Base-by-base conservation (phyloP, 2,329 filamentous ascomycete genomes). In the Arthrocladium fulminans region DNA sequence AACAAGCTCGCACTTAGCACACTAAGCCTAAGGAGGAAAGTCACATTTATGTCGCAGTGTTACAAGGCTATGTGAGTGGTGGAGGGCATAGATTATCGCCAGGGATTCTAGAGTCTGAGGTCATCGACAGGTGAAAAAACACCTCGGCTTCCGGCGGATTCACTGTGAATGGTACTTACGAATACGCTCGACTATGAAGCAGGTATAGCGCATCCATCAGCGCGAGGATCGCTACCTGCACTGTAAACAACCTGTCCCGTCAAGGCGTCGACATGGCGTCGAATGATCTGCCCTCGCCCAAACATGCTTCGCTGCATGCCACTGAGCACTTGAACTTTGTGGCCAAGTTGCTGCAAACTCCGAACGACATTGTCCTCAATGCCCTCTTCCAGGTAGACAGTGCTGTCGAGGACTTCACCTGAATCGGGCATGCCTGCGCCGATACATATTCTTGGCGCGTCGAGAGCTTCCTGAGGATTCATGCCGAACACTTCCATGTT, bases 381-480 rank as follows among this genome's bases (percentile, higher is more conserved):
- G 0, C 88, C 88, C 45, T 94, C 86, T 64, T 97, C 90, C 0
- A 94, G 70, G 52, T 81, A 86, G 1, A 96, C 84, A 0, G 73
- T 81, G 60, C 73, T 74, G 54, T 83, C 80, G 12, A 76, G 66
- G 20, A 74, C 74, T 45, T 76, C 73, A 4, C 76, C 76, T 23
- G 72, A 66, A 41, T 81, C 76, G 0, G 83, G 78, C 72, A 83
- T 82, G 0, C 81, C 83, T 0, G 85, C 80, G 1, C 84, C 84
- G 51, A 97, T 86, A 59, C 88, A 96, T 55, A 97, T 76, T n/a
- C 92, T 75, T 13, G 92, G 90, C 2, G 90, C 84, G 62, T 98
- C 92, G 0, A 97, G 75, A 2, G 90, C 88, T 51, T 87, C 81
- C 67, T 98, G 92, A 0, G 89, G 88, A 54, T 83, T 84, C 46